These are phyloP conservation scores for Canavalia ensiformis DNA, from an alignment of 306 rosid species.

Conservation along the genomic window DNA sequence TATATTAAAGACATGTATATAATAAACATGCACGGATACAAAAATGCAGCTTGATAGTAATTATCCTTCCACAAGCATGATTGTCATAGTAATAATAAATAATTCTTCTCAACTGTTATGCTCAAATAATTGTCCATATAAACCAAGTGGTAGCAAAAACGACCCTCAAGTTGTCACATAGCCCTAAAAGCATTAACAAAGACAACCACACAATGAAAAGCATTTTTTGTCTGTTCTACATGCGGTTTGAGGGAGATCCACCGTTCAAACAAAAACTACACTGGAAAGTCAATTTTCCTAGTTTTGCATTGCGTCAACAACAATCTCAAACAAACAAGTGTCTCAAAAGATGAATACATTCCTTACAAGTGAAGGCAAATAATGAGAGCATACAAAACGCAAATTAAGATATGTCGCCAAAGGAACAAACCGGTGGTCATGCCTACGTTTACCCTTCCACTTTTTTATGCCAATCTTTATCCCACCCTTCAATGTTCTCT, in stretches of 20 bases:
- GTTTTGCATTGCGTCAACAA: background rate
- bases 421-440: background rate
- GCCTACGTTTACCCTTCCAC: background rate
- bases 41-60: background rate
- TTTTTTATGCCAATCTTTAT: background rate
- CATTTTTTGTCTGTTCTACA: too few relatives aligned
- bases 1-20: too few relatives aligned
- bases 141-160: background rate
- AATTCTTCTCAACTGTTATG: background rate
- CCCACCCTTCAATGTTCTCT: background rate
- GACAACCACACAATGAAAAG: too few relatives aligned
- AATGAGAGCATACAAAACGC: background rate
- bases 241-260: too few relatives aligned
- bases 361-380: background rate
- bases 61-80: background rate
- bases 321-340: background rate
- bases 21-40: too few relatives aligned
- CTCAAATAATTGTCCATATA: background rate
- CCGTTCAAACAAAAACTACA: background rate
- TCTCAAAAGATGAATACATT: background rate
- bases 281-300: background rate
- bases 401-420: too few relatives aligned
- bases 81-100: background rate
- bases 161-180: background rate
- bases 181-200: too few relatives aligned